Evolutionary conservation across 2,329 filamentous ascomycete genomes (phyloP).

Genomic region (Phyllosticta citribraziliensis): DNA sequence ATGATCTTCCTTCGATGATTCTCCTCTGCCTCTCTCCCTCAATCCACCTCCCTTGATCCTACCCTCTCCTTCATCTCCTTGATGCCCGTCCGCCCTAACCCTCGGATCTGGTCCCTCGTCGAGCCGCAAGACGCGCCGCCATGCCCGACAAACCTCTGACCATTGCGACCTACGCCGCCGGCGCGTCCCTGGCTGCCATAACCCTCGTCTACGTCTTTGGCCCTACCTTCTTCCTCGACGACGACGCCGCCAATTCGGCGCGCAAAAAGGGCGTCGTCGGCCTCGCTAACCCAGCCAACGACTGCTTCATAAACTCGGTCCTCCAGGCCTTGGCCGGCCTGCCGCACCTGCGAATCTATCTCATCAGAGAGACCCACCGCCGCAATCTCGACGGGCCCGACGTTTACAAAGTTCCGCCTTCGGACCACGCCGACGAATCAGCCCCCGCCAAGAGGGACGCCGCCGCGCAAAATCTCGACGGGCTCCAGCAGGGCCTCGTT

Average conservation of each 20-base stretch:
- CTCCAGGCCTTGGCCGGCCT: constrained; percentile 87
- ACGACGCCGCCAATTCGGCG: constrained; percentile 50
- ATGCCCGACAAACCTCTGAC: constrained; percentile 80
- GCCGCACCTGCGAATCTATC: constrained; percentile 77
- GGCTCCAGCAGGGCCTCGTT: constrained; percentile 69
- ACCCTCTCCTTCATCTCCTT: background rate
- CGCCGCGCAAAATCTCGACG: constrained; percentile 41
- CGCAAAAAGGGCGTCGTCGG: constrained; percentile 85
- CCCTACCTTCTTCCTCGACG: constrained; percentile 92
- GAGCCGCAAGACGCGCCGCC: constrained; percentile 12
- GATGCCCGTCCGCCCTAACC: constrained; percentile 13
- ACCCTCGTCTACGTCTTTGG: constrained; percentile 96
- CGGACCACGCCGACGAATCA: constrained; percentile 36
- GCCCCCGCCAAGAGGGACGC: constrained; percentile 25
- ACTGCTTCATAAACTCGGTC: constrained; percentile 76
- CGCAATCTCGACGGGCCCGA: constrained; percentile 67
- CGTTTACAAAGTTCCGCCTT: constrained; percentile 56
- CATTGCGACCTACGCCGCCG: constrained; percentile 86
- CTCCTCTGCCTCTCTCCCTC: background rate
- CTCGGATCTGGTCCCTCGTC: background rate
- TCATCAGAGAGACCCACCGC: constrained; percentile 84
- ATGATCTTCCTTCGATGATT: background rate
- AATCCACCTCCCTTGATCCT: background rate
- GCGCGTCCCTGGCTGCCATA: constrained; percentile 87
- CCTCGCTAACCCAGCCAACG: constrained; percentile 80